Evolutionary conservation across 192 early-diverging fungal genomes (phyloP), one percentile per base, ranked within the genome.

Genomic region (Podila epicladia): DNA sequence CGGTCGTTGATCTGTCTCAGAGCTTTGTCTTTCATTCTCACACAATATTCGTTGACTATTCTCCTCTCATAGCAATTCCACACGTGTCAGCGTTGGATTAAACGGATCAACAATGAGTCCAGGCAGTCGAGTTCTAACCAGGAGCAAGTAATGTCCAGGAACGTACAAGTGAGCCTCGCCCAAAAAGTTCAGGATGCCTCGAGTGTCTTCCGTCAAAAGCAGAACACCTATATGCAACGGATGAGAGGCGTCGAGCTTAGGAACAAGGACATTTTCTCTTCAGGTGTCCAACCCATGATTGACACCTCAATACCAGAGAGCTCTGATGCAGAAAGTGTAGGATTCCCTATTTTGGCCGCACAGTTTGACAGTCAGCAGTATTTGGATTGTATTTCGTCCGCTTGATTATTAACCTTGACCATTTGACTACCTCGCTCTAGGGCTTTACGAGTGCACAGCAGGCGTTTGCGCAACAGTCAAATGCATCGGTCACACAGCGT

Each of bases 81-180:
- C 73, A 75, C 87, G 32, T 90, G 91, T 75, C 93, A 98, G 70
- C 85, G 86, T 28, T 89, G 91, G 83, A 94, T 98, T 50, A 94
- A 95, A 65, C 83, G 86, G 51, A 90, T 98, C 29, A 86, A 86
- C 67, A 67, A 74, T 26, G 87, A 93, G 74, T 82, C 80, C 64
- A 32, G 74, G 75, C 45, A 69, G 38, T 80, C 75, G 20, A 31
- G 66, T 26, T 85, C 89, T 51, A 87, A 88, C 37, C 92, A 94
- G 69, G 92, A 92, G 50, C 82, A 90, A 66, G 70, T 83, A 51
- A 88, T 94, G 48, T 90, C 91, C 45, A 86, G 84, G 62, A 99
- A 99, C 75, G 97, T 99, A 37, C 97, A 97, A 75, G 92, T 88
- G 63, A 92, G 92, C 58, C 84, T 99, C 58, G 97, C 97, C 6